These are phyloP conservation scores for Beverwykella pulmonaria DNA, from an alignment of 495 filamentous ascomycete genomes.

Conservation along the genomic window DNA sequence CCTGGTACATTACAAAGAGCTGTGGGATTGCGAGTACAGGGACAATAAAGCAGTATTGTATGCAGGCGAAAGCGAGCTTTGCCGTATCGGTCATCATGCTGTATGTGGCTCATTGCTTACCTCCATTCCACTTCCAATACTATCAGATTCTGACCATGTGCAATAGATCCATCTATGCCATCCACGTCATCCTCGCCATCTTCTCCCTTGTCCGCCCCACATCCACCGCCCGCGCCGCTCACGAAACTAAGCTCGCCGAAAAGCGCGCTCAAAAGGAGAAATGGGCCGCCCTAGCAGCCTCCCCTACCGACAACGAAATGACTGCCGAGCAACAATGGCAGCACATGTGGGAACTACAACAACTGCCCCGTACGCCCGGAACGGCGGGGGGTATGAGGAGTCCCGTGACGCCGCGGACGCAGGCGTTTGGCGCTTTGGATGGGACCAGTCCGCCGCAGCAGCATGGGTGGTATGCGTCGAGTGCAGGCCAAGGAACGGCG, in stretches of 20 bases:
- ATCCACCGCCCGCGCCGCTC: conserved; percentile 32
- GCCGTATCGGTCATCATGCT: conserved; percentile 69
- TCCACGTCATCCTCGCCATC: conserved; percentile 40
- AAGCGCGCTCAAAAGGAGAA: conserved; percentile 41
- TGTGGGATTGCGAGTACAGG: conserved; percentile 65
- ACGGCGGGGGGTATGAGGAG: conserved; percentile 38
- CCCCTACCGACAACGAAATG: conserved; percentile 41
- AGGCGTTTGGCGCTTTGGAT: conserved; percentile 46
- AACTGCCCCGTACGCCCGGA: conserved; percentile 43
- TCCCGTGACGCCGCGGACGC: conserved; percentile 47
- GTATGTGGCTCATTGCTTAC: conserved; percentile 54
- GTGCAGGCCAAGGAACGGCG: neutral
- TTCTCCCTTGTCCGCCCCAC: conserved; percentile 43
- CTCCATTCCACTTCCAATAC: neutral
- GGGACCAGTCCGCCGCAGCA: conserved; percentile 4
- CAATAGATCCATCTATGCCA: conserved; percentile 42
- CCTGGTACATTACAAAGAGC: conserved; percentile 82
- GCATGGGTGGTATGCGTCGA: neutral
- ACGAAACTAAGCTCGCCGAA: conserved; percentile 25
- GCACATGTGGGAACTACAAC: conserved; percentile 41
- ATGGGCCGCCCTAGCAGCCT: conserved; percentile 31
- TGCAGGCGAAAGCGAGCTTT: conserved; percentile 75
- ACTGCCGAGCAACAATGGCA: conserved; percentile 47
- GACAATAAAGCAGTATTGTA: conserved; percentile 66
- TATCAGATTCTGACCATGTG: neutral